phyloP scores from a whole-genome alignment of 495 filamentous ascomycete genomes.

The Podospora comata region DNA sequence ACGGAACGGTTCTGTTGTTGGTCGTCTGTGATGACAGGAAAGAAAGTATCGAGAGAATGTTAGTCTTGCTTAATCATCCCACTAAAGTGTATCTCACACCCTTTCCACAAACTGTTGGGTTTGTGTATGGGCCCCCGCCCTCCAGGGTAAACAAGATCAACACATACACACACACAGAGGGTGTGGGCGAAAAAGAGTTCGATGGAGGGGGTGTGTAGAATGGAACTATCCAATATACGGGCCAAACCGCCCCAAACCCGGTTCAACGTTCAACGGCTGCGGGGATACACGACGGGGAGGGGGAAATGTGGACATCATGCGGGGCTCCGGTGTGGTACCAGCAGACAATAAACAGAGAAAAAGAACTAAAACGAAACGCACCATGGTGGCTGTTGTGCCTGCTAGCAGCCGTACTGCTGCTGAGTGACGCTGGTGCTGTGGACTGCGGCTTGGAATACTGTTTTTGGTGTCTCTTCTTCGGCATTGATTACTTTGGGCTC shows the following conservation, averaged over 20 bases:
- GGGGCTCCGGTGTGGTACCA: not conserved
- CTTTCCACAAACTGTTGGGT: too few species aligned
- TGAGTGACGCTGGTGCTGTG: slow-evolving; percentile 46
- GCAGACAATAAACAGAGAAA: not conserved
- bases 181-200: not conserved
- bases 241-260: not conserved
- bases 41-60: slow-evolving; percentile 1
- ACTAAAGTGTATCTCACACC: not conserved
- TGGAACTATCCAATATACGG: not conserved
- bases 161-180: not conserved
- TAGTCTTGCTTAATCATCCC: not conserved
- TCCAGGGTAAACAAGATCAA: not conserved
- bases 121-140: too few species aligned
- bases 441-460: slow-evolving; percentile 52
- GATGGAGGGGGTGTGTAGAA: not conserved
- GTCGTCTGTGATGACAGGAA: not conserved
- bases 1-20: slow-evolving; percentile 34
- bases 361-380: not conserved
- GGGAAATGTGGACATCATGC: slow-evolving; percentile 1
- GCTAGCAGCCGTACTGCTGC: slow-evolving; percentile 20
- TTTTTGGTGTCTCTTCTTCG: slow-evolving; percentile 53
- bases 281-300: not conserved
- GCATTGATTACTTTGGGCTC: slow-evolving; percentile 36
- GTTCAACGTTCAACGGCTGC: not conserved
- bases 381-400: slow-evolving; percentile 21